phyloP scores from a whole-genome alignment of 805 yeast species.

The Lachancea dasiensis region DNA sequence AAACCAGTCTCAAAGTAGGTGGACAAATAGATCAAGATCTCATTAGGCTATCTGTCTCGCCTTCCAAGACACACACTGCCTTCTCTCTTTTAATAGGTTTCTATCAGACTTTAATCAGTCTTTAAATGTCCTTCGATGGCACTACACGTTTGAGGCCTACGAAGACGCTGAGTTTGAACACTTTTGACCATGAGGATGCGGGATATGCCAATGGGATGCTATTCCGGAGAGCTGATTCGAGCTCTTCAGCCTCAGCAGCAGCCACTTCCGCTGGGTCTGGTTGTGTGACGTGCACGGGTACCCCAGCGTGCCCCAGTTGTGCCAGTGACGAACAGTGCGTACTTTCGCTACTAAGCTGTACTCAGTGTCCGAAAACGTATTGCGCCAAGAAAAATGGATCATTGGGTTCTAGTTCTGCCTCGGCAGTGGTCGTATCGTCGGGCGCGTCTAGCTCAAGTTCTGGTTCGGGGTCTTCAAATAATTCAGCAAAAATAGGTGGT shows the following conservation, averaged over 20 bases:
- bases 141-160: conserved; percentile 3
- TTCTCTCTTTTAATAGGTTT: too few species aligned
- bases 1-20: too few species aligned
- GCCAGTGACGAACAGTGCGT: conserved; percentile 47
- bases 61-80: too few species aligned
- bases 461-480: conserved; percentile 9
- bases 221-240: background rate
- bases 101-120: background rate
- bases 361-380: conserved; percentile 47
- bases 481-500: conserved; percentile 50
- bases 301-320: conserved; percentile 52
- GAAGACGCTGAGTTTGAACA: background rate
- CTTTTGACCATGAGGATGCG: background rate
- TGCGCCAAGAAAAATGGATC: conserved; percentile 35
- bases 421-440: background rate
- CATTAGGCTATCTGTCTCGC: too few species aligned
- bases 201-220: background rate
- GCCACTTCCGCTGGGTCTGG: conserved; percentile 24
- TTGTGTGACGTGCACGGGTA: conserved; percentile 37
- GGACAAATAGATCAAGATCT: too few species aligned
- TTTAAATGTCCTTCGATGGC: background rate
- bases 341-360: conserved; percentile 51
- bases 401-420: background rate
- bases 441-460: background rate
- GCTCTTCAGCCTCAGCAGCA: conserved; percentile 1